phyloP scores from a whole-genome alignment of 2,329 filamentous ascomycete genomes.

The Neocucurbitaria cava region DNA sequence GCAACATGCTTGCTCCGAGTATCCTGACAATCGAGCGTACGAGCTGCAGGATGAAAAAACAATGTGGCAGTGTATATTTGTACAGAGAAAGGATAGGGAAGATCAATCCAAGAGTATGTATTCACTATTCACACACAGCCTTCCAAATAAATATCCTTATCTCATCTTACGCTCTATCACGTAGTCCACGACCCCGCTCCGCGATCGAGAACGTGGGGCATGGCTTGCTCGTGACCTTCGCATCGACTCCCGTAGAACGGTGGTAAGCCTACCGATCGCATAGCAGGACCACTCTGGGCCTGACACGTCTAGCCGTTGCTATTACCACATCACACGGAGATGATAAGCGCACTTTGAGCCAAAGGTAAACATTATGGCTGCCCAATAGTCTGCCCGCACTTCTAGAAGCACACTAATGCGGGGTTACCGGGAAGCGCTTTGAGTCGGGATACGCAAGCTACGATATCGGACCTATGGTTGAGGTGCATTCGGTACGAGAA shows the following conservation, averaged over 20 bases:
- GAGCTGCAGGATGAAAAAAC: background rate
- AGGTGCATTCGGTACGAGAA: background rate
- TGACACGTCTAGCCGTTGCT: background rate
- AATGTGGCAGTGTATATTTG: background rate
- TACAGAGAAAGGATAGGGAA: background rate
- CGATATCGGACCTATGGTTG: slow-evolving; percentile 4
- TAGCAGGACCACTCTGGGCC: slow-evolving; percentile 7
- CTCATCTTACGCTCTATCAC: slow-evolving; percentile 19
- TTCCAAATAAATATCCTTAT: slow-evolving; percentile 21
- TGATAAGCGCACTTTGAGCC: slow-evolving; percentile 13
- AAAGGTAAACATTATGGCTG: slow-evolving; percentile 1
- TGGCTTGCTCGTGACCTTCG: slow-evolving; percentile 28
- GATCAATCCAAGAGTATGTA: background rate
- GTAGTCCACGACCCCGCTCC: slow-evolving; percentile 28
- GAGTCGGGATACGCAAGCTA: slow-evolving; percentile 14
- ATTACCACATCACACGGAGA: slow-evolving; percentile 1
- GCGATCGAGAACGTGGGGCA: slow-evolving; percentile 22
- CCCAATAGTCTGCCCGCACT: slow-evolving; percentile 1
- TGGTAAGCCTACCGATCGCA: slow-evolving; percentile 26
- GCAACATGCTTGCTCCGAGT: slow-evolving; percentile 13
- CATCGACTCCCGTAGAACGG: slow-evolving; percentile 25
- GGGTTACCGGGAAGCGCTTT: slow-evolving; percentile 16
- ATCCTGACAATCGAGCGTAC: background rate
- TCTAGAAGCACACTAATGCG: slow-evolving; percentile 16
- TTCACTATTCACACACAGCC: background rate